phyloP scores from a whole-genome alignment of 176 grass and related monocot genomes.

The Tuctoria greenei region DNA sequence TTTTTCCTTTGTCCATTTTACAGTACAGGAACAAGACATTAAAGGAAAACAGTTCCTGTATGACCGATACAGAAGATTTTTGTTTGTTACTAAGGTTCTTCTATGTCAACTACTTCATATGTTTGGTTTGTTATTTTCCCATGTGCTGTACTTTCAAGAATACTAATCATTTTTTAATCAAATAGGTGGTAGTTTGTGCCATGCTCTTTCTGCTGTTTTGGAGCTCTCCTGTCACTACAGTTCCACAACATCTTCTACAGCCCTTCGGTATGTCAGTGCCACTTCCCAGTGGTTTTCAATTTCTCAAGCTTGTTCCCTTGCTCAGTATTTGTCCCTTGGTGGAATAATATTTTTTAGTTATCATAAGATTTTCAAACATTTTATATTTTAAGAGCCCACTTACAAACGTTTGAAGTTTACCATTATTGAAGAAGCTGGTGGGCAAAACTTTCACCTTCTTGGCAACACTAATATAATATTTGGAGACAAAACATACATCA shows the following conservation, averaged over 20 bases:
- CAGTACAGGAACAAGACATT: constrained; percentile 73
- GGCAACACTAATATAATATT: neutral
- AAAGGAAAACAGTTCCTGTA: constrained; percentile 62
- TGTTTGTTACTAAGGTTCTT: constrained; percentile 66
- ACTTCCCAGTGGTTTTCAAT: constrained; percentile 27
- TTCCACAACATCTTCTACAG: constrained; percentile 82
- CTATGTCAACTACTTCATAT: constrained; percentile 6
- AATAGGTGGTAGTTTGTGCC: constrained; percentile 65
- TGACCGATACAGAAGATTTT: constrained; percentile 50
- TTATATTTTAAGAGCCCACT: neutral
- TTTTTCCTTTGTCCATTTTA: constrained; percentile 14
- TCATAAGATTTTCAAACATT: neutral
- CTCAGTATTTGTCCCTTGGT: neutral
- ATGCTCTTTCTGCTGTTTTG: constrained; percentile 64
- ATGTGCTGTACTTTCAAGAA: constrained; percentile 2
- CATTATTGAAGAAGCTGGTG: neutral
- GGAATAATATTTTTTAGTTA: constrained; percentile 1
- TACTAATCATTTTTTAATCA: constrained; percentile 19
- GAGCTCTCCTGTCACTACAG: constrained; percentile 71
- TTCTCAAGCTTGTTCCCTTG: neutral
- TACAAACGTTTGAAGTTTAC: neutral
- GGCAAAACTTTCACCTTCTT: neutral
- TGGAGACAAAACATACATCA: neutral
- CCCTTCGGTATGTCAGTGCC: constrained; percentile 73
- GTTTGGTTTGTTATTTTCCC: neutral